These are phyloP conservation scores for Paecilomyces fulvus DNA, from an alignment of 2,329 filamentous ascomycete genomes.

Conservation along the genomic window DNA sequence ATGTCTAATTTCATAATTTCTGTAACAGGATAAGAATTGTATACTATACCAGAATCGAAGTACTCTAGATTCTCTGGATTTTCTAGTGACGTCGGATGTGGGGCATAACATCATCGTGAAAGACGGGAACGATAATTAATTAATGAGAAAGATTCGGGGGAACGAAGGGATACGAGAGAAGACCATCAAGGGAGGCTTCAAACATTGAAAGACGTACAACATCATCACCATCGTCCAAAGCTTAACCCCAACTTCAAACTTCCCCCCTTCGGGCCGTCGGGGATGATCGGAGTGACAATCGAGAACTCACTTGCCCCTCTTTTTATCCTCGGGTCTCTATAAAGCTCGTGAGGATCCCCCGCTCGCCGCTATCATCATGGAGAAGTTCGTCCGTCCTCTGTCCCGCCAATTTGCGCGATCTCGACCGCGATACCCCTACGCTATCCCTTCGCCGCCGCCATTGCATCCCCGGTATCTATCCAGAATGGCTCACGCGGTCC, in stretches of 20 bases:
- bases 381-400: constrained; percentile 26
- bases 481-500: constrained; percentile 33
- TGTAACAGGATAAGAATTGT: no score
- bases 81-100: constrained; percentile 9
- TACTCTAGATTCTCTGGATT: no score
- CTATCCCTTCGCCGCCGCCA: constrained; percentile 20
- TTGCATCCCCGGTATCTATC: constrained; percentile 29
- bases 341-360: not conserved
- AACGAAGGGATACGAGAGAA: constrained; percentile 7
- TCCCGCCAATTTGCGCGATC: constrained; percentile 28
- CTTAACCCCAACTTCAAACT: not conserved
- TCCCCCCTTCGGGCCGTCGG: not conserved
- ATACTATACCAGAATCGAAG: no score
- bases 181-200: not conserved
- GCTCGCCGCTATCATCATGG: constrained; percentile 17
- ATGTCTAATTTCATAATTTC: no score
- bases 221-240: not conserved
- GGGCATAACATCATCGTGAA: constrained; percentile 6
- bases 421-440: constrained; percentile 26
- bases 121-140: not conserved
- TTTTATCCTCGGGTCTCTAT: constrained; percentile 4
- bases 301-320: constrained; percentile 8
- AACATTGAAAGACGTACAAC: not conserved
- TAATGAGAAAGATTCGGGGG: constrained; percentile 8
- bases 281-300: not conserved